phyloP scores from a whole-genome alignment of 2,329 filamentous ascomycete genomes.

The Paramyrothecium roridum region DNA sequence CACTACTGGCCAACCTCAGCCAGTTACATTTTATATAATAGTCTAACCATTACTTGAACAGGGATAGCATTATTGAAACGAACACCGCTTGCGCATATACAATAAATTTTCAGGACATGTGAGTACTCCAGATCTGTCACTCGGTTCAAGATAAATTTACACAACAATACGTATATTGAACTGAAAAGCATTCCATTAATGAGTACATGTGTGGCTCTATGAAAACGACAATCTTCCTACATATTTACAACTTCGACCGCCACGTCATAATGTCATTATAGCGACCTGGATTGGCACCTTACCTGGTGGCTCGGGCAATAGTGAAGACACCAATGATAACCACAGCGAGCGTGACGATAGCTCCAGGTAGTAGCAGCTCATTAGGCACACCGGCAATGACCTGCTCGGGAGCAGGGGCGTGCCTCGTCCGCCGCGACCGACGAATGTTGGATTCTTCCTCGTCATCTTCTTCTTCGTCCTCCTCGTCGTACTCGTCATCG shows the following conservation, averaged over 20 bases:
- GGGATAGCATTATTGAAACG: no score
- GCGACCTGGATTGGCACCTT: slow-evolving; percentile 18
- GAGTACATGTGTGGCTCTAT: slow-evolving; percentile 20
- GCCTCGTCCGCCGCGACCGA: slow-evolving; percentile 37
- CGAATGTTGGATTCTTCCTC: slow-evolving; percentile 44
- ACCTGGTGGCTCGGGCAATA: slow-evolving; percentile 67
- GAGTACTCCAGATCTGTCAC: background rate
- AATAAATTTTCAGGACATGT: no score
- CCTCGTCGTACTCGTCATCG: slow-evolving; percentile 56
- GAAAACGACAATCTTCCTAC: slow-evolving; percentile 17
- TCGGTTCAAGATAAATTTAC: background rate
- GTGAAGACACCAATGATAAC: slow-evolving; percentile 94
- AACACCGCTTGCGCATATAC: no score
- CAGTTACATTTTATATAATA: background rate
- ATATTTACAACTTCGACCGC: slow-evolving; percentile 26
- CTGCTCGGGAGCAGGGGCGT: slow-evolving; percentile 60
- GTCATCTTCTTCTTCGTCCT: slow-evolving; percentile 51
- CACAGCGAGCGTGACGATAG: slow-evolving; percentile 90
- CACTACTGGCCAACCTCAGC: background rate
- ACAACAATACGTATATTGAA: slow-evolving; percentile 7
- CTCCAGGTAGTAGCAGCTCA: slow-evolving; percentile 86
- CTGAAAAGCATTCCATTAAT: slow-evolving; percentile 9
- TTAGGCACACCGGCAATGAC: slow-evolving; percentile 91
- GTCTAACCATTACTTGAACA: no score
- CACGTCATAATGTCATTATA: slow-evolving; percentile 32